Percentiles rank a stretch among this genome's conserved stretches.
Evolutionary conservation across 257 asterid species (phyloP).

Genomic region (Solanum tacnaense): DNA sequence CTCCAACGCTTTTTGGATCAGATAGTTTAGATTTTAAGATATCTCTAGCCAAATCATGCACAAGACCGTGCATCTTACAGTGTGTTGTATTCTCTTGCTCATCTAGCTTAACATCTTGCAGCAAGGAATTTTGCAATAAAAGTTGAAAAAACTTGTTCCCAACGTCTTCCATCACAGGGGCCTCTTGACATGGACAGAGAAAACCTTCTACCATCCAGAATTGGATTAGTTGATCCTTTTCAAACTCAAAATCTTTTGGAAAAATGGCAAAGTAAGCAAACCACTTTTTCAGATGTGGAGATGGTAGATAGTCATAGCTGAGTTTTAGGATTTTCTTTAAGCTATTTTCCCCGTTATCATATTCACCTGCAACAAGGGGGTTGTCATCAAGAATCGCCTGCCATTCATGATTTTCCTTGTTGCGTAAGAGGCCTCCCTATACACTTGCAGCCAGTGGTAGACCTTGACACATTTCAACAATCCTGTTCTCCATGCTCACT

Average conservation of each 20-base stretch:
- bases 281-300: background rate
- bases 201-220: background rate
- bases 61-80: background rate
- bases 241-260: background rate
- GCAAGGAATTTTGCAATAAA: background rate
- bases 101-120: background rate
- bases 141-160: background rate
- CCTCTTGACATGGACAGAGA: background rate
- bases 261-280: background rate
- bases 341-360: background rate
- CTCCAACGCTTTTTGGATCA: background rate
- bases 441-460: background rate
- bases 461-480: background rate
- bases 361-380: background rate
- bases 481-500: background rate
- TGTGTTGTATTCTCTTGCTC: background rate
- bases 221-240: background rate
- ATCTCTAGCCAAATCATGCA: background rate
- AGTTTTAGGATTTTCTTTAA: background rate
- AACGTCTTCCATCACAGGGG: background rate
- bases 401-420: background rate
- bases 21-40: background rate
- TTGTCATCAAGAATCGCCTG: background rate
- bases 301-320: background rate
- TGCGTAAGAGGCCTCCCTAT: background rate